These are phyloP conservation scores for Chlamydomonas schloesseri DNA, from an alignment of 139 green algal species.

Conservation along the genomic window DNA sequence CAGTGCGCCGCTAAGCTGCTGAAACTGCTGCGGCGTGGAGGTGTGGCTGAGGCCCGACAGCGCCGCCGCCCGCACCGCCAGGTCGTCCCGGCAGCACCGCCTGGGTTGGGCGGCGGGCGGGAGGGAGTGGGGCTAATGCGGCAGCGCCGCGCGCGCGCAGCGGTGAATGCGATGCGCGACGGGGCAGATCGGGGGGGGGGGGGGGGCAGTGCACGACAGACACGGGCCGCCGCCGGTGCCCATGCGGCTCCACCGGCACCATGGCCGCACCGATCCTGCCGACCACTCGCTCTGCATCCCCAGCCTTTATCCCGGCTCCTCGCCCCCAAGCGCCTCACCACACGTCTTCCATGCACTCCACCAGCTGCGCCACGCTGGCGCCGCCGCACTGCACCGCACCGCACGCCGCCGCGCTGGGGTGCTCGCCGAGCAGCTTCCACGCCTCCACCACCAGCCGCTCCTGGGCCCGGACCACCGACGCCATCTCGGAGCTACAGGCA, in stretches of 20 bases:
- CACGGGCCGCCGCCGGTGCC: too few species aligned
- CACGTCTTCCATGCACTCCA: slow-evolving; percentile 29
- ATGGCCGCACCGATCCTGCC: too few species aligned
- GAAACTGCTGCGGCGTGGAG: neutral
- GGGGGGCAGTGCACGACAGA: too few species aligned
- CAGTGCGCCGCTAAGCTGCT: neutral
- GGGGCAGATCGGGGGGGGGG: too few species aligned
- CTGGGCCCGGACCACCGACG: neutral
- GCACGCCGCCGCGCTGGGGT: neutral
- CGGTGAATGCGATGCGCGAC: too few species aligned
- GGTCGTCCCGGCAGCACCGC: slow-evolving; percentile 28
- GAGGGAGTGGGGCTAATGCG: neutral
- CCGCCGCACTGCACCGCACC: slow-evolving; percentile 16
- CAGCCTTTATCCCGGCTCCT: too few species aligned
- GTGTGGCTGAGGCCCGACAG: neutral
- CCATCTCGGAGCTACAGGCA: slow-evolving; percentile 2
- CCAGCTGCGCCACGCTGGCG: slow-evolving; percentile 15
- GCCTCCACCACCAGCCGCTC: slow-evolving; percentile 27
- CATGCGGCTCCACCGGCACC: too few species aligned
- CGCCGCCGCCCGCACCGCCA: slow-evolving; percentile 4
- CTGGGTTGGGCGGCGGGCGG: neutral
- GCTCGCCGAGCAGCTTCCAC: slow-evolving; percentile 17
- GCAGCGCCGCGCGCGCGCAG: too few species aligned
- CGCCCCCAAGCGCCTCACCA: too few species aligned
- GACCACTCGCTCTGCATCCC: too few species aligned